Conservation (phyloP, 257 asterid species). For the Solanum okadae region DNA sequence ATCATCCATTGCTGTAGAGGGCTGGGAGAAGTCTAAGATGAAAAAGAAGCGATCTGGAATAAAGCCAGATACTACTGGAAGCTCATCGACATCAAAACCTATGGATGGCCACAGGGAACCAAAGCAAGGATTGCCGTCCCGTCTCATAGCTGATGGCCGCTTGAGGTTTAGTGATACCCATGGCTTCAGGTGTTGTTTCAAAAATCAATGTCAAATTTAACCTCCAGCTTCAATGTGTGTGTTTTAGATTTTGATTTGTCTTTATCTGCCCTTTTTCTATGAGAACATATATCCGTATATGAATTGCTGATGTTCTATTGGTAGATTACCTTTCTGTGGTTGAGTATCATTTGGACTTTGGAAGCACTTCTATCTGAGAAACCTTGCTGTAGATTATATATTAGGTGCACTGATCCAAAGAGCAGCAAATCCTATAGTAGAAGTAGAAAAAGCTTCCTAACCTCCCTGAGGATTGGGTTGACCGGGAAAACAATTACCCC, state of each 20-base stretch:
- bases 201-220: background rate
- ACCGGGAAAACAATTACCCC: background rate
- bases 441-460: background rate
- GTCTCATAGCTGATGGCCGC: slow-evolving; percentile 54
- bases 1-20: slow-evolving; percentile 53
- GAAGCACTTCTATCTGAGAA: background rate
- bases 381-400: background rate
- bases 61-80: slow-evolving; percentile 52
- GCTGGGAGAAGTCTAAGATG: slow-evolving; percentile 93
- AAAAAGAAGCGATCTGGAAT: slow-evolving; percentile 89
- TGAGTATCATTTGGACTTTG: background rate
- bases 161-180: slow-evolving; percentile 62
- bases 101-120: slow-evolving; percentile 62
- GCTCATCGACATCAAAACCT: slow-evolving; percentile 38
- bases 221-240: background rate
- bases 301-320: background rate
- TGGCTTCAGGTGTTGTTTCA: slow-evolving; percentile 53
- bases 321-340: background rate
- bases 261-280: background rate
- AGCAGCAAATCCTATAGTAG: background rate
- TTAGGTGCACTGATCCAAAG: background rate
- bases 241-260: background rate
- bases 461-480: background rate
- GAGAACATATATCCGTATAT: background rate
- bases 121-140: slow-evolving; percentile 60